Conservation (phyloP, 2,329 filamentous ascomycete genomes). For the Fusarium lyarnte region DNA sequence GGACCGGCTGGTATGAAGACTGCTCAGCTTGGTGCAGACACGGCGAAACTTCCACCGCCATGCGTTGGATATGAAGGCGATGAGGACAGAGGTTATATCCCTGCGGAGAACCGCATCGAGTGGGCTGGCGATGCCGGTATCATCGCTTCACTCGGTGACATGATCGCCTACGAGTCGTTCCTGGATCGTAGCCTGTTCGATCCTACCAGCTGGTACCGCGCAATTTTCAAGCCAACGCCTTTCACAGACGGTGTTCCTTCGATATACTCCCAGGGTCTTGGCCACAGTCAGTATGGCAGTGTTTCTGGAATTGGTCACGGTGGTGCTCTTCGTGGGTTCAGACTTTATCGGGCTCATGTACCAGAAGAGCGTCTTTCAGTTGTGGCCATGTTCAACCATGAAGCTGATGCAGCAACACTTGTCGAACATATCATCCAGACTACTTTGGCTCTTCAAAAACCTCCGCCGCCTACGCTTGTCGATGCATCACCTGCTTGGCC, state of each 20-base stretch:
- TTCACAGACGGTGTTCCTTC: constrained; percentile 23
- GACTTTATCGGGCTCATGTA: constrained; percentile 18
- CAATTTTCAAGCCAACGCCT: constrained; percentile 13
- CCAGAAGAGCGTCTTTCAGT: constrained; percentile 25
- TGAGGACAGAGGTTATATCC: constrained; percentile 15
- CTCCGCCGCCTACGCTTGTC: constrained; percentile 1
- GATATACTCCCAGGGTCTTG: constrained; percentile 13
- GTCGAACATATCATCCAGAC: constrained; percentile 9
- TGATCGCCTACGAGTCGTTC: constrained; percentile 25
- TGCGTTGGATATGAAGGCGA: constrained; percentile 27
- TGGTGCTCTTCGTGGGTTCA: constrained; percentile 25
- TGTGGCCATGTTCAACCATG: constrained; percentile 27
- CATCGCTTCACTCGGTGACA: constrained; percentile 23
- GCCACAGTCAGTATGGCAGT: constrained; percentile 15
- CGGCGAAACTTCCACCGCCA: constrained; percentile 13
- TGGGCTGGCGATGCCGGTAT: constrained; percentile 30
- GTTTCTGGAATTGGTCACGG: constrained; percentile 13
- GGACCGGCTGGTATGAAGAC: constrained; percentile 26
- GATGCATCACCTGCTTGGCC: constrained; percentile 7
- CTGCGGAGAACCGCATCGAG: constrained; percentile 23
- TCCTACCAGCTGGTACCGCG: constrained; percentile 19
- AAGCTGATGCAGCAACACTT: constrained; percentile 17
- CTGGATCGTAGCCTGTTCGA: constrained; percentile 19
- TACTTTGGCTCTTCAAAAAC: constrained; percentile 14
- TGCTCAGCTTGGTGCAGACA: constrained; percentile 17